A percentile compares a stretch with the other conserved stretches of the same genome.
Conservation (phyloP, 2,329 filamentous ascomycete genomes). For the Scedosporium aurantiacum region DNA sequence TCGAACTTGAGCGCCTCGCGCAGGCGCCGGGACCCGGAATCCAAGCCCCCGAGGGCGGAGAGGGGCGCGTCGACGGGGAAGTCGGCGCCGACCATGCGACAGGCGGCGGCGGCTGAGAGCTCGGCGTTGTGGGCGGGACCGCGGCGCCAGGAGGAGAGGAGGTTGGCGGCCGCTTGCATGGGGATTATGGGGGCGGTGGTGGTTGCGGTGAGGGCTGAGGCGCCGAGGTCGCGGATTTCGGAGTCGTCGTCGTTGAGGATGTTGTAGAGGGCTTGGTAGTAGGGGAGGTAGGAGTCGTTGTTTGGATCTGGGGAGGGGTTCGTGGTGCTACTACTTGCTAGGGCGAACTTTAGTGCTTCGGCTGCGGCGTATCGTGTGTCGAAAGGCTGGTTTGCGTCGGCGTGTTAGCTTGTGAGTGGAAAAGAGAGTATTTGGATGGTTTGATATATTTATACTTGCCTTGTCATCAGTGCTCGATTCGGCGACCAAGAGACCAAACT, state of each 20-base stretch:
- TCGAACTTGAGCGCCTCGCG: slow-evolving; percentile 39
- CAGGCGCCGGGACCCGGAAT: slow-evolving; percentile 22
- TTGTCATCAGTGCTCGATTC: slow-evolving; percentile 36
- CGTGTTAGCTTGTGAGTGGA: not conserved
- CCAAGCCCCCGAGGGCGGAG: not conserved
- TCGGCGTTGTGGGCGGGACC: slow-evolving; percentile 17
- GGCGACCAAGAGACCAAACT: slow-evolving; percentile 40
- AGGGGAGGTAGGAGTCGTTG: slow-evolving; percentile 33
- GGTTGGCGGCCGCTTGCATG: slow-evolving; percentile 29
- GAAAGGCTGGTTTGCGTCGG: slow-evolving; percentile 37
- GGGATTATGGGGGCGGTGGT: slow-evolving; percentile 33
- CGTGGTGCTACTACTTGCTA: slow-evolving; percentile 12
- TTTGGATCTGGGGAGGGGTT: slow-evolving; percentile 7
- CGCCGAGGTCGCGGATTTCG: slow-evolving; percentile 62
- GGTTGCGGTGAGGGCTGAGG: slow-evolving; percentile 35
- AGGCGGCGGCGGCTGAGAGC: slow-evolving; percentile 29
- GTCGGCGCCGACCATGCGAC: slow-evolving; percentile 26
- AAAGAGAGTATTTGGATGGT: not conserved
- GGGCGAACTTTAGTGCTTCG: slow-evolving; percentile 43
- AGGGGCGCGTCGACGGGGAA: slow-evolving; percentile 6
- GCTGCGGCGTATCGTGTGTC: slow-evolving; percentile 53
- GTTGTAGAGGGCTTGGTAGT: slow-evolving; percentile 60
- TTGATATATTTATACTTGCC: slow-evolving; percentile 18
- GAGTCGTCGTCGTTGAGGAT: slow-evolving; percentile 84
- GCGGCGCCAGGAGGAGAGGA: slow-evolving; percentile 30